A percentile compares a stretch with the other conserved stretches of the same genome.
These are phyloP conservation scores for Francoa sonchifolia DNA, from an alignment of 441 rosid genomes.

Conservation along the genomic window DNA sequence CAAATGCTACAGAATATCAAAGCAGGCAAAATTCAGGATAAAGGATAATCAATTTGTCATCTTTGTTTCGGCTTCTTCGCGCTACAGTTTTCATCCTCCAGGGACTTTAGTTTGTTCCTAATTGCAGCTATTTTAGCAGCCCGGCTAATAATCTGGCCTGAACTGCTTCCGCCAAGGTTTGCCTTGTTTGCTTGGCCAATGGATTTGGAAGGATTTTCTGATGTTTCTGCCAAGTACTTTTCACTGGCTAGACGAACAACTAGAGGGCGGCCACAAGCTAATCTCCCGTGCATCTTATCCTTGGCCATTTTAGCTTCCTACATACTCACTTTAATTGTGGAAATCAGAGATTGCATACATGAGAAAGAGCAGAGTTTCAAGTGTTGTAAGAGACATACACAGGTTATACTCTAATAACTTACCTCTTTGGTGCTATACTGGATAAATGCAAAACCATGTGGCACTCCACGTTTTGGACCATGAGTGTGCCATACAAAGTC, in stretches of 20 bases:
- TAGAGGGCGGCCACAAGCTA: constrained; percentile 83
- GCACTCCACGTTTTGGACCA: constrained; percentile 86
- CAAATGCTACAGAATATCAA: too few species aligned
- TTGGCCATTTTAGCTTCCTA: constrained; percentile 92
- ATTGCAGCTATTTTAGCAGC: constrained; percentile 69
- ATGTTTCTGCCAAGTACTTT: constrained; percentile 35
- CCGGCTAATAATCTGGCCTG: constrained; percentile 46
- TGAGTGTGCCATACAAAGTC: constrained; percentile 92
- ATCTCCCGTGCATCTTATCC: constrained; percentile 89
- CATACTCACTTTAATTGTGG: constrained; percentile 71
- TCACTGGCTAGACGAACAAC: constrained; percentile 75
- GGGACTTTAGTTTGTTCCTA: constrained; percentile 68
- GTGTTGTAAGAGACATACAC: neutral
- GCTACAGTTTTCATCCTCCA: constrained; percentile 47
- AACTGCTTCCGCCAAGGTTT: constrained; percentile 25
- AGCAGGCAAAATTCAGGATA: too few species aligned
- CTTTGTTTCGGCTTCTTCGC: constrained; percentile 55
- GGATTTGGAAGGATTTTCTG: constrained; percentile 23
- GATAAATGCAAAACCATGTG: constrained; percentile 77
- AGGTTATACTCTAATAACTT: constrained; percentile 8
- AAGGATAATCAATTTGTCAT: too few species aligned
- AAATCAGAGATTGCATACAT: constrained; percentile 40
- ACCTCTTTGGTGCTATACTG: constrained; percentile 76
- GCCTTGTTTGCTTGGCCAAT: constrained; percentile 26
- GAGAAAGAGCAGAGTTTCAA: constrained; percentile 11